phyloP scores from a whole-genome alignment of 352 stramenopile species.

The Phytophthora ramorum region DNA sequence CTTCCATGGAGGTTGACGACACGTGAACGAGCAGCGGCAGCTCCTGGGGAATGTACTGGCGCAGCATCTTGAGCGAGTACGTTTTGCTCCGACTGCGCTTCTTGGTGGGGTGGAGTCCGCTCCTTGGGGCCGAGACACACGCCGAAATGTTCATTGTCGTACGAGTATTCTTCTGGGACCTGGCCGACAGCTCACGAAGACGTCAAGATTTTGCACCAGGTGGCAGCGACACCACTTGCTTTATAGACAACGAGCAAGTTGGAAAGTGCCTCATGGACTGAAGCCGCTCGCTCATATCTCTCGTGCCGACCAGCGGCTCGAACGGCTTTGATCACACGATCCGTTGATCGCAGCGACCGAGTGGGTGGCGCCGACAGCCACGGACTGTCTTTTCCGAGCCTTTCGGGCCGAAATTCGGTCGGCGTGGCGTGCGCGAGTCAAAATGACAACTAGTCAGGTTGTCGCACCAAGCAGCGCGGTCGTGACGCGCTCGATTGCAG shows the following conservation, averaged over 20 bases:
- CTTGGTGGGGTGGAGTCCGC: conserved; percentile 8
- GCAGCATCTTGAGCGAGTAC: conserved; percentile 59
- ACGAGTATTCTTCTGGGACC: conserved; percentile 15
- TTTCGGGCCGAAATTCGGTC: not conserved
- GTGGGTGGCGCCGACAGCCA: conserved; percentile 6
- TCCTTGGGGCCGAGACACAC: conserved; percentile 24
- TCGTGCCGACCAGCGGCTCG: conserved; percentile 25
- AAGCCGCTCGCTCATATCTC: conserved; percentile 21
- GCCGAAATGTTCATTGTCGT: conserved; percentile 34
- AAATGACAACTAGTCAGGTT: conserved; percentile 25
- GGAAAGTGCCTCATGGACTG: conserved; percentile 11
- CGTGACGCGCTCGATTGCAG: conserved; percentile 17
- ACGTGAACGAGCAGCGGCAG: conserved; percentile 60
- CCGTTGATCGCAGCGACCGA: conserved; percentile 29
- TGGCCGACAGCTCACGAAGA: conserved; percentile 2
- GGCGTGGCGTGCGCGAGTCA: conserved; percentile 1
- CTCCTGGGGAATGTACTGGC: conserved; percentile 42
- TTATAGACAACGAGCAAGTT: conserved; percentile 17
- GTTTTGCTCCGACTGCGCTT: conserved; percentile 44
- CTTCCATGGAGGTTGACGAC: conserved; percentile 38
- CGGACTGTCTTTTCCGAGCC: conserved; percentile 4
- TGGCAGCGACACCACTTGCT: not conserved
- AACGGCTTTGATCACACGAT: conserved; percentile 28
- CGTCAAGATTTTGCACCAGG: not conserved
- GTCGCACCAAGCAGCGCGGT: conserved; percentile 32